These are phyloP conservation scores for Thalassiosira hispida DNA, from an alignment of 352 stramenopile genomes.

Conservation along the genomic window DNA sequence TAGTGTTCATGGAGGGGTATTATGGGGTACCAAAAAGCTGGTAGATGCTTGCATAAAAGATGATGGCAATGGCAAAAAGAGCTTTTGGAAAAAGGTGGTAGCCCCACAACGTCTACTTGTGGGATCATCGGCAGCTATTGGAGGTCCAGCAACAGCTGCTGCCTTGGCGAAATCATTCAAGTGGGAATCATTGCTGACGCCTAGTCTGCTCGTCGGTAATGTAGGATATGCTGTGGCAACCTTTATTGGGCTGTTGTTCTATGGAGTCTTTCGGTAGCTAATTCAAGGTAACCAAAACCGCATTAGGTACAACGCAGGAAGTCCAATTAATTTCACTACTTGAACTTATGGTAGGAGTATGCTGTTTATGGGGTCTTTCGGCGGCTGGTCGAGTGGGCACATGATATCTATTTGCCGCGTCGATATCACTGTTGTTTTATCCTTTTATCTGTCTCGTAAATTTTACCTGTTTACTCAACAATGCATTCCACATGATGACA, in stretches of 20 bases:
- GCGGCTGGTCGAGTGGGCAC: too few species aligned
- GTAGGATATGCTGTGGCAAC: slow-evolving; percentile 81
- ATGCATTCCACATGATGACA: too few species aligned
- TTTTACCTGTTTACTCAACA: too few species aligned
- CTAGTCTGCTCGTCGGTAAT: slow-evolving; percentile 78
- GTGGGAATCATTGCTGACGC: slow-evolving; percentile 70
- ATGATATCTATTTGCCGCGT: too few species aligned
- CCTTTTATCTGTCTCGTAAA: too few species aligned
- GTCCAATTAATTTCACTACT: too few species aligned
- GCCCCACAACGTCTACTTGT: slow-evolving; percentile 68
- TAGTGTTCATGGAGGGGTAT: slow-evolving; percentile 62
- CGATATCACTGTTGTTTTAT: too few species aligned
- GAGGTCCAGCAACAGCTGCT: slow-evolving; percentile 77
- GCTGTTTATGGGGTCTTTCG: too few species aligned
- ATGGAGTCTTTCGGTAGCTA: slow-evolving; percentile 46
- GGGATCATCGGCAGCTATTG: slow-evolving; percentile 80
- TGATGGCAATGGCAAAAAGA: slow-evolving; percentile 11
- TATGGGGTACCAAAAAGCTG: slow-evolving; percentile 51
- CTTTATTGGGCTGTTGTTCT: slow-evolving; percentile 73
- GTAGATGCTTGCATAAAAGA: slow-evolving; percentile 8
- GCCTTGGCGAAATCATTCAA: slow-evolving; percentile 69
- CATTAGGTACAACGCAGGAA: too few species aligned
- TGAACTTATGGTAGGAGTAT: too few species aligned
- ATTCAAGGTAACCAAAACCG: too few species aligned
- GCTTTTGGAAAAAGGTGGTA: slow-evolving; percentile 42